These are phyloP conservation scores for Fusarium sp. DNA, from an alignment of 2,329 filamentous ascomycete species.

Conservation along the genomic window DNA sequence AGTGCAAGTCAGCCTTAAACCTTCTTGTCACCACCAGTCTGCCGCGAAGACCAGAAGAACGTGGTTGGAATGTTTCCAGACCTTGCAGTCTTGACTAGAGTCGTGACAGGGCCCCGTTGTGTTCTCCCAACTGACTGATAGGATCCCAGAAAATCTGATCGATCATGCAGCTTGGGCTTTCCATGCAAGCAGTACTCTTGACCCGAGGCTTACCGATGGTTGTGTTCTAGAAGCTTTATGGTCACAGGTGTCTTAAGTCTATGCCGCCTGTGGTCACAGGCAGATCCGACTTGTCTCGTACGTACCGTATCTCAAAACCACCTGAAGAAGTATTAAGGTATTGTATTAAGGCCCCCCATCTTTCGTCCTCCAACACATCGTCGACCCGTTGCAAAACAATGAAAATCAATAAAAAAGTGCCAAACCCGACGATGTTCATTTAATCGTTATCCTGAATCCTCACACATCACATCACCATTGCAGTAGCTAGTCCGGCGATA, in stretches of 20 bases:
- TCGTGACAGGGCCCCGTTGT: background rate
- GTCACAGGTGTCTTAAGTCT: fast-evolving
- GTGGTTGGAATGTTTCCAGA: background rate
- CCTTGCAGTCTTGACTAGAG: no score
- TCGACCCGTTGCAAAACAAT: background rate
- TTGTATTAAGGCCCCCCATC: background rate
- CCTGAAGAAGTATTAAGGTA: background rate
- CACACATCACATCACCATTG: background rate
- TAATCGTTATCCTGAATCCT: background rate
- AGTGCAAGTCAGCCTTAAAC: background rate
- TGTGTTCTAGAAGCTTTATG: background rate
- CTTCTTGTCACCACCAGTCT: no score
- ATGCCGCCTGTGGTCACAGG: background rate
- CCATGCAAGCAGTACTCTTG: background rate
- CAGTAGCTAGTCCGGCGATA: background rate
- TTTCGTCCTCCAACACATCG: background rate
- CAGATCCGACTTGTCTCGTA: background rate
- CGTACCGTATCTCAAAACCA: background rate
- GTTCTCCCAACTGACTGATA: background rate
- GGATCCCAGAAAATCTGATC: background rate
- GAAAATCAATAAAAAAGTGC: background rate
- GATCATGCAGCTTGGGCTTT: background rate
- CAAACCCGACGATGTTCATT: background rate
- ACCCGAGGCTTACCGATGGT: background rate
- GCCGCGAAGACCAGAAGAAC: no score